Base-by-base conservation (phyloP, 225 moss, liverwort and hornwort species). In the Physcomitrium patens region DNA sequence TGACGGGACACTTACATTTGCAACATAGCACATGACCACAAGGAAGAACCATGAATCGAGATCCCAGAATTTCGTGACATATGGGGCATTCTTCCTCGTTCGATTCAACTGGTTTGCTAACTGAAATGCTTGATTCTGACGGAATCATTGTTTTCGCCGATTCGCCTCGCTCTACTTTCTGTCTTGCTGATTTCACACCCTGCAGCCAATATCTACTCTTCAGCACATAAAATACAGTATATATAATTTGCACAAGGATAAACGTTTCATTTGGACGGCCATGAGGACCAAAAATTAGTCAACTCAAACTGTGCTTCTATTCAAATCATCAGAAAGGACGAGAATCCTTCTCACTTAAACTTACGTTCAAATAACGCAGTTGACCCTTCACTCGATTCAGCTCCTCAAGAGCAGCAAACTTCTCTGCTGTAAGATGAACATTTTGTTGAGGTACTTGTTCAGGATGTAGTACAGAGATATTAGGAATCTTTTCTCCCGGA, bases 21-120 rank as follows among this genome's bases (percentile, higher is more conserved):
- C 93, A 93, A 72, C 97, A 97, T 24, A 97, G 76, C 27, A 97
- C 84, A 82, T 97, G 97, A 67, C 94, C 97, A 75, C 97, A 97
- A 76, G 93, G 94, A 75, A 94, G 87, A 82, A 97, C 94, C 97
- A 97, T 97, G 70, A 94, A 78, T 68, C 94, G 93, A 71, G 80
- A 79, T 71, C 89, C 94, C 53, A 97, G 79, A 80, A 82, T 86
- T 71, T 91, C 90, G 17, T 86, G 86, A 73, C 97, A 97, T 55
- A 97, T 87, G 70, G 94, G 94, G 81, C 97, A 97, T 23, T 80
- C 70, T 71, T 96, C 95, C 67, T 92, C 70, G 76, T 68, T 80
- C 22, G 76, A 76, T 63, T 84, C 78, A 54, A 78, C 79, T 68
- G 78, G 69, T 57, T 77, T 74, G 45, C 56, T 77, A 7, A 37